Percentiles rank a stretch among this genome's conserved stretches.
Conservation (phyloP, 257 asterid species). For the Scutellaria galericulata region DNA sequence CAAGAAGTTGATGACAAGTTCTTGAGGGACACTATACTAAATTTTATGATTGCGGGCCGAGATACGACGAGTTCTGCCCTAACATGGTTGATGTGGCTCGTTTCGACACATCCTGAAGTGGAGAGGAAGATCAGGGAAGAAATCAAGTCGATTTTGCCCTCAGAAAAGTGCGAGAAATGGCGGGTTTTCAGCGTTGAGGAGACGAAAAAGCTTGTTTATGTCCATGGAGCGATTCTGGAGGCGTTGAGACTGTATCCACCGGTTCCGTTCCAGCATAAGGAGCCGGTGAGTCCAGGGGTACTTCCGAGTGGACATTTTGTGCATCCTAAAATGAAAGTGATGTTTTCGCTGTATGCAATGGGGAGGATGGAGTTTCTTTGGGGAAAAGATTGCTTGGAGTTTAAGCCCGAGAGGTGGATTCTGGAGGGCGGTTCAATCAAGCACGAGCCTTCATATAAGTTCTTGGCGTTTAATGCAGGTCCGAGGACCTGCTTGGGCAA, state of each 20-base stretch:
- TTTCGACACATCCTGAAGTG: constrained; percentile 47
- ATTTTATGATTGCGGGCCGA: constrained; percentile 64
- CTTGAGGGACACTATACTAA: constrained; percentile 55
- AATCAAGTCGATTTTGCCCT: constrained; percentile 23
- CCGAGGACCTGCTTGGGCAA: constrained; percentile 73
- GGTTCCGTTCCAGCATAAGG: constrained; percentile 69
- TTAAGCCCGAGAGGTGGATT: constrained; percentile 72
- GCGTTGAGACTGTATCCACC: constrained; percentile 63
- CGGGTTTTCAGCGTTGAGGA: constrained; percentile 41
- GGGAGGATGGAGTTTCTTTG: constrained; percentile 60
- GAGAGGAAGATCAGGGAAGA: constrained; percentile 48
- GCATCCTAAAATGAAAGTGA: constrained; percentile 48
- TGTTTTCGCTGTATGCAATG: constrained; percentile 65
- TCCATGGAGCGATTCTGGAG: constrained; percentile 64
- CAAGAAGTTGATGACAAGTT: constrained; percentile 40
- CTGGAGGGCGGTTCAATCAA: constrained; percentile 42
- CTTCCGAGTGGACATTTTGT: constrained; percentile 69
- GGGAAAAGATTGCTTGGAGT: constrained; percentile 60
- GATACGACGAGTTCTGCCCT: constrained; percentile 65
- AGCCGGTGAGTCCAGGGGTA: constrained; percentile 38
- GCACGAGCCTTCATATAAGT: constrained; percentile 64
- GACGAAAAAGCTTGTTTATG: constrained; percentile 41
- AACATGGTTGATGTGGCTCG: constrained; percentile 67
- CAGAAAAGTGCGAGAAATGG: constrained; percentile 18
- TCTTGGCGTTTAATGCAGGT: constrained; percentile 70